These are phyloP conservation scores for Colletotrichum sp. DNA, from an alignment of 2,329 filamentous ascomycete species.

Conservation along the genomic window DNA sequence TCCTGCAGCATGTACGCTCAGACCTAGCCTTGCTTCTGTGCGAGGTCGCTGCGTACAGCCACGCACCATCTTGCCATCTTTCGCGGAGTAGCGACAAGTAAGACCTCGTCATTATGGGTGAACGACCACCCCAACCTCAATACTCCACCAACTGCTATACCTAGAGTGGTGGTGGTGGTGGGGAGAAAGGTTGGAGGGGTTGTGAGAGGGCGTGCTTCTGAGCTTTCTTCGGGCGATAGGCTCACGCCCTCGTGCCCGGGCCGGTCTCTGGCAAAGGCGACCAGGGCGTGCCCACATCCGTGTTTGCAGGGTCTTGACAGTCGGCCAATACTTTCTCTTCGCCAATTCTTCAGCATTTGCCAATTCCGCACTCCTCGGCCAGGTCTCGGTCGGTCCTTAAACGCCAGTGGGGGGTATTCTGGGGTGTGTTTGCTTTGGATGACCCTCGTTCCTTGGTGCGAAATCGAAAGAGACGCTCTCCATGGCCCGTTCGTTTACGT, in stretches of 20 bases:
- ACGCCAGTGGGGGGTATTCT: neutral
- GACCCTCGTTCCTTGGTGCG: slow-evolving; percentile 8
- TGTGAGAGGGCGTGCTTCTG: neutral
- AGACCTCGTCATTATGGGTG: slow-evolving; percentile 3
- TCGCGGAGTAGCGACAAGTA: neutral
- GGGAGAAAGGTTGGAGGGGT: neutral
- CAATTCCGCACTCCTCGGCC: slow-evolving; percentile 12
- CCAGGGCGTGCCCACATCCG: slow-evolving; percentile 14
- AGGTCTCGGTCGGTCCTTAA: slow-evolving; percentile 15
- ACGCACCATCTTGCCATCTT: neutral
- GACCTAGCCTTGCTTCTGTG: slow-evolving; percentile 15
- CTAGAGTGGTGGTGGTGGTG: neutral
- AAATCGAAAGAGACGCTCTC: neutral
- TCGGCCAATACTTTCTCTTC: neutral
- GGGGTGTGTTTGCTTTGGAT: slow-evolving; percentile 5
- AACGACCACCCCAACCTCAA: neutral
- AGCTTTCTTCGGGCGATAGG: neutral
- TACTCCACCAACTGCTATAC: neutral
- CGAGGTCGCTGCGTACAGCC: neutral
- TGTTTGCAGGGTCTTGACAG: slow-evolving; percentile 11
- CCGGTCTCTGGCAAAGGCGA: neutral
- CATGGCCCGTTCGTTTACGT: slow-evolving; percentile 4
- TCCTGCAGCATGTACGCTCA: slow-evolving; percentile 23
- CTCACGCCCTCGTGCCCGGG: neutral
- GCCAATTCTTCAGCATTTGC: slow-evolving; percentile 15